Evolutionary conservation across 257 asterid genomes (phyloP).

Genomic region (Phtheirospermum japonicum): DNA sequence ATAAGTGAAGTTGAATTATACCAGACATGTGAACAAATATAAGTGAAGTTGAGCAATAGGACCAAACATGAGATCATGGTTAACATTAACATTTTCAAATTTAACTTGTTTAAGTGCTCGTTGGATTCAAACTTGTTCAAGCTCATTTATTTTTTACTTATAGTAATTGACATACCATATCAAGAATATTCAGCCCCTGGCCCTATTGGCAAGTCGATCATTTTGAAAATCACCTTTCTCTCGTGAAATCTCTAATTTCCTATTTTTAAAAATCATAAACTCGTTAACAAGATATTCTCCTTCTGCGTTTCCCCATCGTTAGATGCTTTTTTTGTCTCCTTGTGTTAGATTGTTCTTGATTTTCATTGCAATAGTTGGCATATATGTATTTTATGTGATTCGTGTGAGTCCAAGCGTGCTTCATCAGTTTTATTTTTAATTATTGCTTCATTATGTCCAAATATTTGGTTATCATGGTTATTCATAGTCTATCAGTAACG

Average conservation of each 20-base stretch:
- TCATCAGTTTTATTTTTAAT: constrained; percentile 11
- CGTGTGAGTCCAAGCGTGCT: constrained; percentile 1
- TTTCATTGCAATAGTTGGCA: constrained; percentile 10
- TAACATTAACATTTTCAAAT: background rate
- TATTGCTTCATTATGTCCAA: constrained; percentile 13
- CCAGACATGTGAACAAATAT: background rate
- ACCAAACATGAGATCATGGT: background rate
- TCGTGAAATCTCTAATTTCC: constrained; percentile 4
- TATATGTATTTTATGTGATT: constrained; percentile 2
- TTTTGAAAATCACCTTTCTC: background rate
- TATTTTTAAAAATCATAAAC: background rate
- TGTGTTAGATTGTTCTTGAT: constrained; percentile 6
- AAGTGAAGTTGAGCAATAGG: background rate
- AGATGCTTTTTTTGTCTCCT: background rate
- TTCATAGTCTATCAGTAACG: background rate
- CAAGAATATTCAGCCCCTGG: background rate
- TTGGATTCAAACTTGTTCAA: background rate
- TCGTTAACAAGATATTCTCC: background rate
- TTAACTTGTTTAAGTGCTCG: background rate
- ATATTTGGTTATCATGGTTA: background rate
- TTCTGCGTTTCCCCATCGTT: background rate
- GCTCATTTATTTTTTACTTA: background rate
- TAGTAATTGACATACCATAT: background rate
- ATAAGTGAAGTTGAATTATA: too few relatives aligned
- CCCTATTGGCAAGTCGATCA: constrained; percentile 3